Percentiles rank a stretch among this genome's conserved stretches.
Evolutionary conservation across 1,284 basidiomycete species (phyloP).

Genomic region (Ceratobasidium sp.): DNA sequence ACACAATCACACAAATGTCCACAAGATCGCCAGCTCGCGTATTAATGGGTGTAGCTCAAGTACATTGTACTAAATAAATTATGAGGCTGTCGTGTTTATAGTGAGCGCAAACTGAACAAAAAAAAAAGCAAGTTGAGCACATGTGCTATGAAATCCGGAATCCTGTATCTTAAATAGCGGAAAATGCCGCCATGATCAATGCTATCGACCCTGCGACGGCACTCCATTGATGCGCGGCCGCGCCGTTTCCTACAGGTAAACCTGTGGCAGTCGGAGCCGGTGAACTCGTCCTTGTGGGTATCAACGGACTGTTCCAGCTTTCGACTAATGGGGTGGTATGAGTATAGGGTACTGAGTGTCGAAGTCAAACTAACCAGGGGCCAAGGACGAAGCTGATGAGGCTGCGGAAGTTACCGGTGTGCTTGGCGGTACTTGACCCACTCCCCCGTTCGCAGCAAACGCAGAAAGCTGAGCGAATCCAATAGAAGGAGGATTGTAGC

Average conservation of each 20-base stretch:
- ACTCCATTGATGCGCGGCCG: neutral
- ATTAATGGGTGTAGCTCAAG: too few species aligned
- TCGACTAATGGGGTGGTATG: neutral
- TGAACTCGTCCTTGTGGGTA: neutral
- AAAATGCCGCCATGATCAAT: neutral
- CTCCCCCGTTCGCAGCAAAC: conserved; percentile 48
- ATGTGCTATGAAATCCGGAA: neutral
- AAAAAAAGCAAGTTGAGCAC: neutral
- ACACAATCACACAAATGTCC: too few species aligned
- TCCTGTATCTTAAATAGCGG: neutral
- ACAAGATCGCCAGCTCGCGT: too few species aligned
- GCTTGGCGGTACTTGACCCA: neutral
- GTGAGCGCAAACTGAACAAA: neutral
- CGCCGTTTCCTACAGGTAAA: neutral
- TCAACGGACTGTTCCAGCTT: neutral
- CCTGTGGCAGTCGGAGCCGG: neutral
- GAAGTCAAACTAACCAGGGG: conserved; percentile 6
- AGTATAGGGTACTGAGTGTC: neutral
- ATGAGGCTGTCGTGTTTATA: neutral
- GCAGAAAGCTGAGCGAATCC: conserved; percentile 79
- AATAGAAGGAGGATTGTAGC: conserved; percentile 75
- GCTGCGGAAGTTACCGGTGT: neutral
- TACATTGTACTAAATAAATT: too few species aligned
- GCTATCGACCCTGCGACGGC: neutral
- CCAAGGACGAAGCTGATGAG: neutral